Percentiles rank a stretch among this genome's conserved stretches.
phyloP scores from a whole-genome alignment of 208 protist species.

The Herpetomonas muscarum region DNA sequence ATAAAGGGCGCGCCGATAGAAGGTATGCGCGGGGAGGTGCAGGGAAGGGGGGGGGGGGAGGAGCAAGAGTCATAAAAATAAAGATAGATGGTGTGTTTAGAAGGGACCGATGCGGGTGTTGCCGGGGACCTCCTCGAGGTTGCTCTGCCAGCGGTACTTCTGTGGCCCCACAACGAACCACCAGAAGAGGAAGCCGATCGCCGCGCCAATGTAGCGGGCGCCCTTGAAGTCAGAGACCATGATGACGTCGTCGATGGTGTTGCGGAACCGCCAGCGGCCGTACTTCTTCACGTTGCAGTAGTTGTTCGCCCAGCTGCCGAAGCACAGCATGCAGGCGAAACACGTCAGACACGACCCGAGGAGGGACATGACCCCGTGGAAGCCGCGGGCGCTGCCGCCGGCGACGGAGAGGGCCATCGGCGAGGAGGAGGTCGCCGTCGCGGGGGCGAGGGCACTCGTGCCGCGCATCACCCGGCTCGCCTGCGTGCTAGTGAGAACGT shows the following conservation, averaged over 20 bases:
- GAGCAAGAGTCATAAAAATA: constrained; percentile 6
- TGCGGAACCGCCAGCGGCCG: constrained; percentile 81
- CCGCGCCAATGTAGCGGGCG: constrained; percentile 68
- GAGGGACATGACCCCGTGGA: constrained; percentile 59
- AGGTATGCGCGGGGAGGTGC: no score
- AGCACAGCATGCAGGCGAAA: constrained; percentile 67
- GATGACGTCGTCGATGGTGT: constrained; percentile 81
- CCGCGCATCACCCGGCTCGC: background rate
- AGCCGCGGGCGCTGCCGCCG: constrained; percentile 17
- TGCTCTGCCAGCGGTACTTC: constrained; percentile 80
- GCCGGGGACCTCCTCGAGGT: constrained; percentile 68
- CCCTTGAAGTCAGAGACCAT: constrained; percentile 80
- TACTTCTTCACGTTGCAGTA: constrained; percentile 83
- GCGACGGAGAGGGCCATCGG: no score
- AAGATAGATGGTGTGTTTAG: constrained; percentile 14
- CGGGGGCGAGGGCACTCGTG: no score
- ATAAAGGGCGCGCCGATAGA: no score
- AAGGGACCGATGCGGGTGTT: constrained; percentile 78
- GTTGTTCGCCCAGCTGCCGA: constrained; percentile 84
- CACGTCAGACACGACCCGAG: constrained; percentile 62
- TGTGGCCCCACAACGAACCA: constrained; percentile 83
- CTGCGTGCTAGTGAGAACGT: background rate
- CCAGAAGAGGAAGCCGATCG: constrained; percentile 77
- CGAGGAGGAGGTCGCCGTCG: no score
- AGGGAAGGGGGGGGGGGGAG: background rate